phyloP scores from a whole-genome alignment of 495 filamentous ascomycete genomes.

The Daldinia concentrica region DNA sequence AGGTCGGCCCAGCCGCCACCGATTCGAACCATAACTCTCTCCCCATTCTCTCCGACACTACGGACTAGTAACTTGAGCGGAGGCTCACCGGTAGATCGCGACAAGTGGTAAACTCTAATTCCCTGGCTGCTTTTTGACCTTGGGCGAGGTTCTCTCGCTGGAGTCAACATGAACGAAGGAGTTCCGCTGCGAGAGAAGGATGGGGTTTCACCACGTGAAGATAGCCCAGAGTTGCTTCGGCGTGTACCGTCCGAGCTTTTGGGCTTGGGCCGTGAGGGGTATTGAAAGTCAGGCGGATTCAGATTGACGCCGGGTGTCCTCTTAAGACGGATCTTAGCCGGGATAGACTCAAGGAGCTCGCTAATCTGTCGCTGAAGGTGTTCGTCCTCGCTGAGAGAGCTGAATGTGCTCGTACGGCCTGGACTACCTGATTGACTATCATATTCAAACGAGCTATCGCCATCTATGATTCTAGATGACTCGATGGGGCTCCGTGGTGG shows the following conservation, averaged over 20 bases:
- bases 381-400: conserved; percentile 58
- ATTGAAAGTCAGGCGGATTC: conserved; percentile 58
- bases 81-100: conserved; percentile 79
- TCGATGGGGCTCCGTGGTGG: conserved; percentile 40
- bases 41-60: conserved; percentile 86
- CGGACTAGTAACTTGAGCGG: conserved; percentile 95
- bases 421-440: conserved; percentile 47
- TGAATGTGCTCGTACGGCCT: conserved; percentile 43
- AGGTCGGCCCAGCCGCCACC: conserved; percentile 97
- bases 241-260: conserved; percentile 48
- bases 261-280: conserved; percentile 51
- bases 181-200: conserved; percentile 63
- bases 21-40: conserved; percentile 96
- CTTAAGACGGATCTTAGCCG: conserved; percentile 79
- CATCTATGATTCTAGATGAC: conserved; percentile 40
- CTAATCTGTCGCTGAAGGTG: conserved; percentile 86
- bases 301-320: conserved; percentile 60
- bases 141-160: conserved; percentile 56
- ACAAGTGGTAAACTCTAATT: conserved; percentile 91
- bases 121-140: conserved; percentile 65
- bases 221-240: conserved; percentile 55
- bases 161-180: conserved; percentile 75
- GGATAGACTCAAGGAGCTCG: conserved; percentile 81
- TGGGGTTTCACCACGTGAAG: conserved; percentile 48
- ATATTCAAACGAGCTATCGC: conserved; percentile 49